Evolutionary conservation across 2,329 filamentous ascomycete genomes (phyloP).

Genomic region (Acephala macrosclerotiorum): DNA sequence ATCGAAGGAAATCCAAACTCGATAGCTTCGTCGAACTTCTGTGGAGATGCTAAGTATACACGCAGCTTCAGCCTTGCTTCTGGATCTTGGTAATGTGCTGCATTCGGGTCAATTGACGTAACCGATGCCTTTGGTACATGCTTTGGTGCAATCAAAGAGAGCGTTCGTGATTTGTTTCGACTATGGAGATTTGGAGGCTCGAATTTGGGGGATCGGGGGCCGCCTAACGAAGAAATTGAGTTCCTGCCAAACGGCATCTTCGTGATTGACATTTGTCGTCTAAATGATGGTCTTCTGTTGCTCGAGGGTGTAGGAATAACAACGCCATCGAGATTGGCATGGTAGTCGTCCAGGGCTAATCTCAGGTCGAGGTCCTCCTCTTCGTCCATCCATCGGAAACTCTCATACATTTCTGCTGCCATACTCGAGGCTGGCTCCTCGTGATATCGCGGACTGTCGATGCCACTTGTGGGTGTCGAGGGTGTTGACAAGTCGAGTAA

Average conservation of each 20-base stretch:
- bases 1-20: slow-evolving; percentile 88
- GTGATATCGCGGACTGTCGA: slow-evolving; percentile 17
- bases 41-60: slow-evolving; percentile 84
- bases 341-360: slow-evolving; percentile 74
- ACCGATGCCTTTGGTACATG: slow-evolving; percentile 51
- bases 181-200: slow-evolving; percentile 34
- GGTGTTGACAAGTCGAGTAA: slow-evolving; percentile 42
- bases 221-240: slow-evolving; percentile 49
- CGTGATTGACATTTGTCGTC: slow-evolving; percentile 75
- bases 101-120: slow-evolving; percentile 70
- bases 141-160: slow-evolving; percentile 58
- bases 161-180: slow-evolving; percentile 59
- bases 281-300: slow-evolving; percentile 65
- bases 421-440: slow-evolving; percentile 34
- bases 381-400: slow-evolving; percentile 77
- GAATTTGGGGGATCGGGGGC: slow-evolving; percentile 43
- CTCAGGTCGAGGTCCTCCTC: slow-evolving; percentile 73
- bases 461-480: slow-evolving; percentile 37
- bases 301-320: slow-evolving; percentile 54
- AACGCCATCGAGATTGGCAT: slow-evolving; percentile 65
- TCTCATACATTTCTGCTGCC: slow-evolving; percentile 60
- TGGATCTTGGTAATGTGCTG: slow-evolving; percentile 88
- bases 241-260: slow-evolving; percentile 68
- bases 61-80: slow-evolving; percentile 87
- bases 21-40: slow-evolving; percentile 95